Evolutionary conservation across 768 basidiomycete species (phyloP).

Genomic region (Kwoniella shandongensis): DNA sequence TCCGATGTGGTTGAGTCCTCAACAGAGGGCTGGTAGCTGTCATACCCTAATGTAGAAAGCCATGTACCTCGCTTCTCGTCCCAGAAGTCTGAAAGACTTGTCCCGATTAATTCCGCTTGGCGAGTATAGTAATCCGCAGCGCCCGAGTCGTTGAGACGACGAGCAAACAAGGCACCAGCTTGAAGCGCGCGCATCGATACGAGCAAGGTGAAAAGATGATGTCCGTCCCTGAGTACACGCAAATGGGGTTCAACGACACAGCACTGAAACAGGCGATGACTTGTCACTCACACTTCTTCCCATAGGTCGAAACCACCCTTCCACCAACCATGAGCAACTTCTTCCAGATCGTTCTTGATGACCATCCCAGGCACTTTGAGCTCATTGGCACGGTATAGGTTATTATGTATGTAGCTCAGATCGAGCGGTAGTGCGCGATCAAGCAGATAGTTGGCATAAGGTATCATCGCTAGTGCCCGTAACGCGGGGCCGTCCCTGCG

Average conservation of each 20-base stretch:
- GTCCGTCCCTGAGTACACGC: slow-evolving; percentile 32
- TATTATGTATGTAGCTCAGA: slow-evolving; percentile 30
- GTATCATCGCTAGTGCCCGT: slow-evolving; percentile 46
- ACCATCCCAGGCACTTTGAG: slow-evolving; percentile 32
- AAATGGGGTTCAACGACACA: slow-evolving; percentile 5
- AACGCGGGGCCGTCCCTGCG: slow-evolving; percentile 52
- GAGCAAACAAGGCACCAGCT: slow-evolving; percentile 45
- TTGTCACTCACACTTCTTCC: slow-evolving; percentile 48
- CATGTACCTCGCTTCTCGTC: slow-evolving; percentile 13
- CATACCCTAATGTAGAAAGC: not conserved
- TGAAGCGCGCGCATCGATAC: slow-evolving; percentile 43
- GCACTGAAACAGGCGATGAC: not conserved
- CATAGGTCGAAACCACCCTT: slow-evolving; percentile 51
- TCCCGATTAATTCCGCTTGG: slow-evolving; percentile 19
- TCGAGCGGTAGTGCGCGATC: slow-evolving; percentile 42
- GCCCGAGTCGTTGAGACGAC: slow-evolving; percentile 36
- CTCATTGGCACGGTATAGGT: slow-evolving; percentile 39
- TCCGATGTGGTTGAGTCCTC: not conserved
- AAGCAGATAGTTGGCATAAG: slow-evolving; percentile 50
- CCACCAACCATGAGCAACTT: slow-evolving; percentile 47
- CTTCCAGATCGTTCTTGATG: slow-evolving; percentile 54
- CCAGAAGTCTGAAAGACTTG: slow-evolving; percentile 42
- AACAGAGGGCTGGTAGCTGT: not conserved
- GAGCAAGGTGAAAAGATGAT: slow-evolving; percentile 52
- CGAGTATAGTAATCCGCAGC: slow-evolving; percentile 39